A percentile compares a stretch with the other conserved stretches of the same genome.
Conservation (phyloP, 2,329 filamentous ascomycete genomes). For the Graphilbum fragrans region DNA sequence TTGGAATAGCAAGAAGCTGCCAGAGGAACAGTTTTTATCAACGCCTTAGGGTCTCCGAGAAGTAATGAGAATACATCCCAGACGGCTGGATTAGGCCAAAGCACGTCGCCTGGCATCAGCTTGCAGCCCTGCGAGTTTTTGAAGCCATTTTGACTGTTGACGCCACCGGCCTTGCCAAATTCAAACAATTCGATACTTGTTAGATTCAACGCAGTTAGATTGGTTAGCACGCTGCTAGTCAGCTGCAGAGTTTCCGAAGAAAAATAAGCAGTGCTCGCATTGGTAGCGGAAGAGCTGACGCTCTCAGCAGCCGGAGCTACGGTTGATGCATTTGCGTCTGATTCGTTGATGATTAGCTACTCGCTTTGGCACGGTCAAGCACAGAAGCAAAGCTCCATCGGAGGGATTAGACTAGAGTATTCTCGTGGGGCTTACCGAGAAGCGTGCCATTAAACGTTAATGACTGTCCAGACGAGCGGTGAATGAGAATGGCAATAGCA, state of each 20-base stretch:
- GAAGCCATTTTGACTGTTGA: neutral
- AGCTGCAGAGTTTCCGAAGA: slow-evolving; percentile 12
- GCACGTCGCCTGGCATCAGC: slow-evolving; percentile 31
- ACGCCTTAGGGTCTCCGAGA: slow-evolving; percentile 28
- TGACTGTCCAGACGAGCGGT: too few species aligned
- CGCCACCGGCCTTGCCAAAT: slow-evolving; percentile 2
- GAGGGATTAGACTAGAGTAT: too few species aligned
- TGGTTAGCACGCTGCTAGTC: slow-evolving; percentile 9
- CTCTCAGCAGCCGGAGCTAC: slow-evolving; percentile 8
- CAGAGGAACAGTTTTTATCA: slow-evolving; percentile 40
- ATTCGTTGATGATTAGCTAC: too few species aligned
- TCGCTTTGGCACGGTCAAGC: too few species aligned
- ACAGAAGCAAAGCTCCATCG: too few species aligned
- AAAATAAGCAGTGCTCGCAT: slow-evolving; percentile 8
- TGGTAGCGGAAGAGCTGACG: slow-evolving; percentile 1
- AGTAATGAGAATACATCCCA: slow-evolving; percentile 41
- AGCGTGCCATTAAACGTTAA: too few species aligned
- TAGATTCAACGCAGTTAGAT: slow-evolving; percentile 9
- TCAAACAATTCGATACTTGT: slow-evolving; percentile 7
- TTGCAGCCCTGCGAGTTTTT: slow-evolving; percentile 10
- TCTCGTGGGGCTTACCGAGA: too few species aligned
- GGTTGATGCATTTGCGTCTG: slow-evolving; percentile 7
- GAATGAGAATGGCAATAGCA: too few species aligned
- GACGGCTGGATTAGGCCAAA: slow-evolving; percentile 33
- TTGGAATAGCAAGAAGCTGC: slow-evolving; percentile 38